Evolutionary conservation across 2,329 filamentous ascomycete species (phyloP), one percentile per base, ranked within the genome.

Genomic region (Talaromyces sp.): DNA sequence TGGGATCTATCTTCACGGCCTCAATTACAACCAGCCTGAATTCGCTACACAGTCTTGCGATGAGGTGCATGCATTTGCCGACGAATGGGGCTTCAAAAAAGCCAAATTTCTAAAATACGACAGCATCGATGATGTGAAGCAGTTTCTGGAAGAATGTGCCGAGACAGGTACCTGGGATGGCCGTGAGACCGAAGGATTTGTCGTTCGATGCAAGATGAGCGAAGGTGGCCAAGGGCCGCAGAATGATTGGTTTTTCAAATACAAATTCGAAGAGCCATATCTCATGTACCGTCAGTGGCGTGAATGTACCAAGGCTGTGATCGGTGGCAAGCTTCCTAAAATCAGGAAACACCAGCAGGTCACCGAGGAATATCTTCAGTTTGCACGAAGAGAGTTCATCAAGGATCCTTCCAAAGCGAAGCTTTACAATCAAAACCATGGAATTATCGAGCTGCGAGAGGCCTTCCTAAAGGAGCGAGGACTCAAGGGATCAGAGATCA

Each of bases 241-340:
- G 70, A 77, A 83, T n/a, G 92, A 99, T 71, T 99, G 94, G 94
- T 99, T 99, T 75, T 99, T 99, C 86, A 99, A 99, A 75, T 99
- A 92, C 83, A 99, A 99, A 77, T 99, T 99, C 55, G 94, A 99
- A 68, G 94, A 99, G 75, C 94, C 94, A 0, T 99, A 99, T 70
- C 78, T 99, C 55, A 95, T 99, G 91, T 99, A 97, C 75, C 86
- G 94, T 20, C 94, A 99, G 76, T 99, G 94, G 94, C 87, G 94
- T 57, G 94, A 99, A 76, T 96, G 90, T 70, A 99, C 94, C 37
- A 97, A 96, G 72, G 83, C 90, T 4, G 75, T 97, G 52, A 97
- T 99, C 61, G 68, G 81, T 1, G 88, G 88, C 13, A 88, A 84
- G 63, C 75, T 84, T 35, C 90, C 92, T 10, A 88, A 82, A 60